Evolutionary conservation across 2,329 filamentous ascomycete species (phyloP).

Genomic region (Cadophora malorum): DNA sequence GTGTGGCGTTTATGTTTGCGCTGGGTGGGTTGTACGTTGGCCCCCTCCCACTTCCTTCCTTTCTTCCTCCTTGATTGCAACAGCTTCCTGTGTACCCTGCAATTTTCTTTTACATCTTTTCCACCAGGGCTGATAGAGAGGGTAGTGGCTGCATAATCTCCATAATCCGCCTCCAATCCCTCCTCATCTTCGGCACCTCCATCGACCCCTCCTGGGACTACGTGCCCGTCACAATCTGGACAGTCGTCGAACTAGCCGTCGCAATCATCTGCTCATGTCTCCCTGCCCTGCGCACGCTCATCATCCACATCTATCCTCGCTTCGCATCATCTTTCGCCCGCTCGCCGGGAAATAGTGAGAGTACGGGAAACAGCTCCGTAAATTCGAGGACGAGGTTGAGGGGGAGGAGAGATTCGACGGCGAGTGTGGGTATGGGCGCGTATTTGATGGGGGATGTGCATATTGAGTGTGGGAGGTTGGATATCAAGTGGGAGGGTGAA

Average conservation of each 20-base stretch:
- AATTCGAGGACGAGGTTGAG: slow-evolving; percentile 1
- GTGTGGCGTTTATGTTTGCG: slow-evolving; percentile 69
- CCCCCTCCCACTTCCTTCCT: too few relatives aligned
- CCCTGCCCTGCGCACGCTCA: slow-evolving; percentile 49
- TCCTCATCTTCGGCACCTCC: slow-evolving; percentile 28
- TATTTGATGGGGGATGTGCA: slow-evolving; percentile 10
- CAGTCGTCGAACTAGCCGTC: slow-evolving; percentile 43
- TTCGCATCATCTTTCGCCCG: not conserved
- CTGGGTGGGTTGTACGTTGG: slow-evolving; percentile 71
- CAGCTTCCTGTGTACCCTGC: too few relatives aligned
- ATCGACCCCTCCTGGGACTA: slow-evolving; percentile 38
- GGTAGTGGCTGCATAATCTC: slow-evolving; percentile 30
- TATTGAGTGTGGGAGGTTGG: slow-evolving; percentile 13
- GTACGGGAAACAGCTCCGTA: not conserved
- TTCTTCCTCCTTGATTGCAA: too few relatives aligned
- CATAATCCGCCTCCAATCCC: slow-evolving; percentile 27
- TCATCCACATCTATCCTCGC: slow-evolving; percentile 8
- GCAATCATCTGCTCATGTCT: slow-evolving; percentile 53
- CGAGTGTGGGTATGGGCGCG: too few relatives aligned
- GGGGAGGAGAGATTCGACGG: not conserved
- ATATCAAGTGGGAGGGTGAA: slow-evolving; percentile 4
- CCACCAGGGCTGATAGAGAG: too few relatives aligned
- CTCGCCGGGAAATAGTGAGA: not conserved
- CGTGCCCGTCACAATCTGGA: slow-evolving; percentile 45
- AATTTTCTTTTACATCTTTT: too few relatives aligned